phyloP scores from a whole-genome alignment of 495 filamentous ascomycete species.

The Podospora tetraspora region DNA sequence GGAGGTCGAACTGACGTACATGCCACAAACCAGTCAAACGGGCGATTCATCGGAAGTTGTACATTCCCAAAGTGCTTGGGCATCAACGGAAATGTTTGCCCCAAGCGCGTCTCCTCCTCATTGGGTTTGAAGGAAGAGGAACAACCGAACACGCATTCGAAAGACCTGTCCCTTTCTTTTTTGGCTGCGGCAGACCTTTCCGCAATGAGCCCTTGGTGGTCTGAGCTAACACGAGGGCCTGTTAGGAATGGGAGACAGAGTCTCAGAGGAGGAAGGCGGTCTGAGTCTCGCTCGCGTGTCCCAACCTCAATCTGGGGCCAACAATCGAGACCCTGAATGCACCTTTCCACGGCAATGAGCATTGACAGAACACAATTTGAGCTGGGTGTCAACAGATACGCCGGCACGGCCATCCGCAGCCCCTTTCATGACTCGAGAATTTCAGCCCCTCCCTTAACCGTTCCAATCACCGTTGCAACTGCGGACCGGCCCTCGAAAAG shows the following conservation, averaged over 20 bases:
- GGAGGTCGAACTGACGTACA: not conserved
- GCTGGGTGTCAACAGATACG: not conserved
- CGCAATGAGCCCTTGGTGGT: not conserved
- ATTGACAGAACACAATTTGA: not conserved
- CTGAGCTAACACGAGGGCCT: not conserved
- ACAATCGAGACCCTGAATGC: too few species aligned
- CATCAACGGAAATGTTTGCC: not conserved
- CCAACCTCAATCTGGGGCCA: too few species aligned
- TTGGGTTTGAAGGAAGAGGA: not conserved
- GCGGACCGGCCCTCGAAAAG: too few species aligned
- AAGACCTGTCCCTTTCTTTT: not conserved
- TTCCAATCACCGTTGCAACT: not conserved
- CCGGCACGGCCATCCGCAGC: not conserved
- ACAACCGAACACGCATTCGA: not conserved
- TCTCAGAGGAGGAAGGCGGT: too few species aligned
- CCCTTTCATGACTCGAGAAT: not conserved
- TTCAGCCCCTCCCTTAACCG: not conserved
- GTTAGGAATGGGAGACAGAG: not conserved
- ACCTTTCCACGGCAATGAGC: too few species aligned
- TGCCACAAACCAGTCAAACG: not conserved
- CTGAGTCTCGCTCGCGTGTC: too few species aligned
- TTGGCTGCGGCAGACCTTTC: not conserved
- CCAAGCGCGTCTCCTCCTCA: not conserved
- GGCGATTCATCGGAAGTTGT: not conserved
- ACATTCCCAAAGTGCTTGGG: not conserved